Base-by-base conservation (phyloP, 2,329 filamentous ascomycete genomes). In the Sporothrix protearum region DNA sequence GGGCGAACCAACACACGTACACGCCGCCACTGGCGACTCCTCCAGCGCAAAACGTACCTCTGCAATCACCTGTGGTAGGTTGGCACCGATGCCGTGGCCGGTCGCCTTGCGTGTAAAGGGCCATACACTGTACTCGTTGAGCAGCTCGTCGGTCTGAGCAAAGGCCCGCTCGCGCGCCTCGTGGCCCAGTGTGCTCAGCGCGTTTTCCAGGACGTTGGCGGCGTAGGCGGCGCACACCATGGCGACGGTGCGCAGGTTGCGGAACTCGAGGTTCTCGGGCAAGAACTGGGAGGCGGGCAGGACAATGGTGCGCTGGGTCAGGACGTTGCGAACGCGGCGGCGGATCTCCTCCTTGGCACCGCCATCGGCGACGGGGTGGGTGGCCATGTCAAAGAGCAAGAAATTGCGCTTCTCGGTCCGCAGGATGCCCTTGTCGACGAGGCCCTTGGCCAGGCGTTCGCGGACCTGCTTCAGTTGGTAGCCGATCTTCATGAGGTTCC, bases 401-500 rank as follows among this genome's bases (percentile, higher is more conserved):
- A 99, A 99, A 85, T 99, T 99, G 83, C 94, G 93, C 86, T 99
- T 99, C 83, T 99, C 96, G 73, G 96, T 99, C 77, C 96, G 93
- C 72, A 99, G 88, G 80, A 99, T 97, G 78, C 96, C 96, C 85
- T 99, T 99, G 85, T 99, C 96, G 75, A 99, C 96, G 61, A 99
- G 89, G 45, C 96, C 96, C 83, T 99, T 99, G 78, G 94, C 95
- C 71, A 99, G 88, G 72, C 96, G 92, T 85, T 99, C 96, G 80
- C 96, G 94, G 72, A 99, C 96, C 86, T 99, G 96, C 85, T 99
- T 99, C 77, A 99, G 88, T 85, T 99, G 96, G 83, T 99, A 99
- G 80, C 96, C 96, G 78, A 99, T 99, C 86, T 99, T 99, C 96
- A 99, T 98, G 75, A 99, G 85, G 80, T 99, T 99, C 96, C 96